Evolutionary conservation across 257 asterid genomes (phyloP).

Genomic region (Datura wrightii): DNA sequence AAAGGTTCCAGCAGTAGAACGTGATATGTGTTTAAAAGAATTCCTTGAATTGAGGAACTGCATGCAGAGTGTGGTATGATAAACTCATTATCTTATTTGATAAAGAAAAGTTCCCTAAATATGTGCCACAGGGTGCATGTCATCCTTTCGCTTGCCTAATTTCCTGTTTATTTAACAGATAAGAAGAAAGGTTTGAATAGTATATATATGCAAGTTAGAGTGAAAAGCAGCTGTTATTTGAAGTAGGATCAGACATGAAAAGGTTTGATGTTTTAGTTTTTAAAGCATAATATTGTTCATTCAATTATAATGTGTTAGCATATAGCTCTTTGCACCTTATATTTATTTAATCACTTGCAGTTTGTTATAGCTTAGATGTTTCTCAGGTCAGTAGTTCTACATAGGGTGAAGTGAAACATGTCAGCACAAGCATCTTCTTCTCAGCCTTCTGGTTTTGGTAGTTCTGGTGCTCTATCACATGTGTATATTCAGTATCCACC

Average conservation of each 20-base stretch:
- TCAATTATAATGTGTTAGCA: neutral
- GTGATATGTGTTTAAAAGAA: conserved; percentile 81
- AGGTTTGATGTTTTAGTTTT: conserved; percentile 29
- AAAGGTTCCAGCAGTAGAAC: conserved; percentile 84
- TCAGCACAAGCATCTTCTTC: conserved; percentile 69
- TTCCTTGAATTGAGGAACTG: conserved; percentile 73
- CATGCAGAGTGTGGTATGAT: conserved; percentile 80
- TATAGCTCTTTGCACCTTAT: neutral
- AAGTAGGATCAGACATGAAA: conserved; percentile 26
- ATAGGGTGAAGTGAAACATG: conserved; percentile 54
- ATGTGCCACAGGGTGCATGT: neutral
- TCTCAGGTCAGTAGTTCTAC: conserved; percentile 18
- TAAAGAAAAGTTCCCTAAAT: neutral
- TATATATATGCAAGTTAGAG: conserved; percentile 30
- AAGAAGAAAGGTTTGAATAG: conserved; percentile 61
- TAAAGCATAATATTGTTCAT: neutral
- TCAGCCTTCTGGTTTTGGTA: conserved; percentile 59
- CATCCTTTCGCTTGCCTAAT: conserved; percentile 7
- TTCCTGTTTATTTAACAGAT: conserved; percentile 52
- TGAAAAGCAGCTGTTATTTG: neutral
- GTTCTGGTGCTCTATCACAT: conserved; percentile 89
- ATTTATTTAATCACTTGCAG: conserved; percentile 13
- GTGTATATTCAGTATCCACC: conserved; percentile 82
- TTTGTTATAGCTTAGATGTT: conserved; percentile 25
- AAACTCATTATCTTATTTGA: neutral